phyloP scores from a whole-genome alignment of 73 alveolate species.

The Tetrahymena elliotti region DNA sequence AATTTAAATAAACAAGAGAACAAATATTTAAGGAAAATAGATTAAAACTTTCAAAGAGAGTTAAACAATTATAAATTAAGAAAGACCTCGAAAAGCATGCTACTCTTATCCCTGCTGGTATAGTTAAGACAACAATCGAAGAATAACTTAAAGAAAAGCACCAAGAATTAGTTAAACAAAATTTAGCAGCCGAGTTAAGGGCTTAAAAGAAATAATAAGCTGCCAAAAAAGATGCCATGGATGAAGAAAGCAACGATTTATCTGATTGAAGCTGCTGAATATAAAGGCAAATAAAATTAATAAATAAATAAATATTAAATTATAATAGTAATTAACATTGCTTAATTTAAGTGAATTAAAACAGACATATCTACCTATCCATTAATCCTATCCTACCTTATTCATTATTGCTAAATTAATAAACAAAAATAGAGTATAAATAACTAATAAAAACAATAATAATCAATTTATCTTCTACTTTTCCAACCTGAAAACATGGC shows the following conservation, averaged over 20 bases:
- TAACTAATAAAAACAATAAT: neutral
- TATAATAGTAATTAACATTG: neutral
- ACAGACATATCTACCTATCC: neutral
- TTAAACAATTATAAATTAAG: neutral
- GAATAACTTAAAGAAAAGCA: neutral
- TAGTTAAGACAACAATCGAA: neutral
- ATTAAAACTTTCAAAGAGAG: neutral
- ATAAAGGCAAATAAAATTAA: neutral
- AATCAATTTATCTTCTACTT: neutral
- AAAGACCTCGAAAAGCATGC: neutral
- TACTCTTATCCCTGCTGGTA: neutral
- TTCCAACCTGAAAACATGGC: neutral
- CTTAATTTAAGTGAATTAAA: neutral
- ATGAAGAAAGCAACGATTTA: neutral
- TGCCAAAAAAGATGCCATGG: neutral
- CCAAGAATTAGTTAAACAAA: neutral
- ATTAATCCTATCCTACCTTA: neutral
- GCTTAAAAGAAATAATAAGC: neutral
- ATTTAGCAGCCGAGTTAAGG: neutral
- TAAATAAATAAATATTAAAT: neutral
- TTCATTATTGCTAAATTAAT: neutral
- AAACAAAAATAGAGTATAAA: neutral
- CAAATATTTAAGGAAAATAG: constrained; percentile 71
- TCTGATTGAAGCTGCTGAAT: neutral
- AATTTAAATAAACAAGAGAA: constrained; percentile 84